phyloP scores from a whole-genome alignment of 495 filamentous ascomycete genomes.

The Penicillium cosmopolitanum region DNA sequence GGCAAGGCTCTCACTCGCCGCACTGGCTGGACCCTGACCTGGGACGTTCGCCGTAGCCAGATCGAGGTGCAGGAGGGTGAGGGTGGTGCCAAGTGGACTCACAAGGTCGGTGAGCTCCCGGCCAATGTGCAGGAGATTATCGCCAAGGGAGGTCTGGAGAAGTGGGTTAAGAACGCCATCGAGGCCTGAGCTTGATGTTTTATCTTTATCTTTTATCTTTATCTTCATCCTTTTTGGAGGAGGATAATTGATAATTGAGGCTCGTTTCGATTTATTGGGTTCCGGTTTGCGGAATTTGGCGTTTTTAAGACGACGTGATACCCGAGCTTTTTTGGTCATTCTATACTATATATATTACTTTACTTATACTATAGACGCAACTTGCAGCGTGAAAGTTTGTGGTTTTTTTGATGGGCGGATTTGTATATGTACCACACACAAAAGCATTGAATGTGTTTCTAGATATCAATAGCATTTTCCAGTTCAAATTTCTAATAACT shows the following conservation, averaged over 20 bases:
- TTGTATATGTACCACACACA: conserved; percentile 2
- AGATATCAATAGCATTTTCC: background rate
- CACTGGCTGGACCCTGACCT: conserved; percentile 86
- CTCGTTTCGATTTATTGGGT: background rate
- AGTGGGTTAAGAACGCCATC: conserved; percentile 71
- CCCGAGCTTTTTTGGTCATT: conserved; percentile 14
- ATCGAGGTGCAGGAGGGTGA: conserved; percentile 73
- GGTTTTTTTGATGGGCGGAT: background rate
- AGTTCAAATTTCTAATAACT: background rate
- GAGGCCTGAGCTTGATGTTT: conserved; percentile 4
- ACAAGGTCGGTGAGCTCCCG: conserved; percentile 83
- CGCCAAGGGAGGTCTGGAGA: conserved; percentile 72
- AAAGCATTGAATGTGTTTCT: conserved; percentile 1
- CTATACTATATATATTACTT: conserved; percentile 7
- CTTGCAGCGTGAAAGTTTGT: background rate
- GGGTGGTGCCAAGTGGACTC: conserved; percentile 65
- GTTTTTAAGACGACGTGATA: conserved; percentile 18
- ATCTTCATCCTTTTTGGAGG: too few relatives aligned
- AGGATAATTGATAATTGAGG: too few relatives aligned
- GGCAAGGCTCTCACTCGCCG: conserved; percentile 70
- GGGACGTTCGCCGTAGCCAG: conserved; percentile 77
- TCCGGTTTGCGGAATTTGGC: conserved; percentile 9
- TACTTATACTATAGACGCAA: conserved; percentile 17
- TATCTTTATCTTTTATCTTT: too few relatives aligned
- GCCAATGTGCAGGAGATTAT: conserved; percentile 91